These are phyloP conservation scores for Chrysosporium queenslandicum DNA, from an alignment of 2,329 filamentous ascomycete genomes.

Conservation along the genomic window DNA sequence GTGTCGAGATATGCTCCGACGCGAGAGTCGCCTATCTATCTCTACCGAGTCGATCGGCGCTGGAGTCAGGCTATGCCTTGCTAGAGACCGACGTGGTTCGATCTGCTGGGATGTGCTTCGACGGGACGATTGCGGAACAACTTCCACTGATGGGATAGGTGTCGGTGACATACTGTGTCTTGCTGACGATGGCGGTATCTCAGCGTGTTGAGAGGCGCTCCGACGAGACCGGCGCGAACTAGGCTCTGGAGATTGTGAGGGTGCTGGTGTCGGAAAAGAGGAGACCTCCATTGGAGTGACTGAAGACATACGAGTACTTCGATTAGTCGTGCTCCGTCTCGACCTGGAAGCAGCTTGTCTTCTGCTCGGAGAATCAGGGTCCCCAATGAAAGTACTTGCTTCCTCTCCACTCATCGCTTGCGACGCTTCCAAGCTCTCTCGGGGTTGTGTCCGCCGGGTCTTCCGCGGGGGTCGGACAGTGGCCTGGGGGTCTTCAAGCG, in stretches of 20 bases:
- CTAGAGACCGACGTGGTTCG: not conserved
- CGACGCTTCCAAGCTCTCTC: constrained; percentile 49
- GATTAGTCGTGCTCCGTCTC: constrained; percentile 50
- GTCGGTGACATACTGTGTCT: constrained; percentile 18
- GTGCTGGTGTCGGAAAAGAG: constrained; percentile 40
- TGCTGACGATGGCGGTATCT: constrained; percentile 16
- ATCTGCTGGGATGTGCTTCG: not conserved
- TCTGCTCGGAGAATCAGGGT: constrained; percentile 29
- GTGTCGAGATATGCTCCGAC: constrained; percentile 29
- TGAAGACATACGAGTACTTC: constrained; percentile 34
- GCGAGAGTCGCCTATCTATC: constrained; percentile 20
- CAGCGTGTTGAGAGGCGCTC: constrained; percentile 29
- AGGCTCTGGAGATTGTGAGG: constrained; percentile 49
- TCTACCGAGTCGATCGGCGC: constrained; percentile 50
- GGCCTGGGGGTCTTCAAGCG: constrained; percentile 38
- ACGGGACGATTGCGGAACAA: not conserved
- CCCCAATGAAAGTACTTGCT: constrained; percentile 42
- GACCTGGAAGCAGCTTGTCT: constrained; percentile 48
- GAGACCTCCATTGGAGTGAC: constrained; percentile 32
- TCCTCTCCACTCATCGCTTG: constrained; percentile 46
- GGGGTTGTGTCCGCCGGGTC: constrained; percentile 17
- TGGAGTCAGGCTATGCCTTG: constrained; percentile 27
- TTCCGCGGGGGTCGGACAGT: constrained; percentile 21
- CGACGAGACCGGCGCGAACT: constrained; percentile 5
- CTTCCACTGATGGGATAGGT: constrained; percentile 28